Base-by-base conservation (phyloP, 768 basidiomycete genomes). In the Tephrocybe sp. region DNA sequence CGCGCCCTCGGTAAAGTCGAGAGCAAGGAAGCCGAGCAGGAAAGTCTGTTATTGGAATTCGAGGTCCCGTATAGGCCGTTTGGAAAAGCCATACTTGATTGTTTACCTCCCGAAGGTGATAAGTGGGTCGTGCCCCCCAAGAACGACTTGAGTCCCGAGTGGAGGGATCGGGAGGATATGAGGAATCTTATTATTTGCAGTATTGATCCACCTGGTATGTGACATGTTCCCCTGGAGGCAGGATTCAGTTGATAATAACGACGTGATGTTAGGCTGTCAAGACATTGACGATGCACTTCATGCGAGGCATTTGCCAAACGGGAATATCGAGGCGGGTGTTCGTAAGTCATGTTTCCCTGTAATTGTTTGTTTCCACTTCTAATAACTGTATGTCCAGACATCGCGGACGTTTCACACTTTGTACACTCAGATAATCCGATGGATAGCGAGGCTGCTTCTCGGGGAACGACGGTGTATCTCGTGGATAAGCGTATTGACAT, bases 401-500 rank as follows among this genome's bases (percentile, higher is more conserved):
- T 99, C 56, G 96, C 96, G 51, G 97, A 99, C 63, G 96, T 99
- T 2, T 97, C 96, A 5, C 85, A 98, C 66, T 99, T 99, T 58
- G 96, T 99, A 0, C 84, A 79, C 47, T 76, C 94, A 1, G 92
- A 95, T 60, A 99, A 89, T 36, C 84, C 95, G 0, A 98, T 99
- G 93, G 96, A 99, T 59, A 85, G 73, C 39, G 96, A 99, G 66
- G 96, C 96, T 17, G 91, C 94, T n/a, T 80, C 93, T 14, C 77
- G 96, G 53, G 96, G 96, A 4, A 98, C 96, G 4, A 98, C 96
- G 0, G 96, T 99, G 0, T 99, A 98, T 65, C 82, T 99, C 1
- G 96, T 98, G 5, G 96, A 99, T 74, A 96, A 95, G 68, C 90
- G 96, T 31, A 93, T 99, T 45, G 97, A 98, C 72, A 99, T 99